Base-by-base conservation (phyloP, 352 stramenopile genomes). In the Synura sp. region DNA sequence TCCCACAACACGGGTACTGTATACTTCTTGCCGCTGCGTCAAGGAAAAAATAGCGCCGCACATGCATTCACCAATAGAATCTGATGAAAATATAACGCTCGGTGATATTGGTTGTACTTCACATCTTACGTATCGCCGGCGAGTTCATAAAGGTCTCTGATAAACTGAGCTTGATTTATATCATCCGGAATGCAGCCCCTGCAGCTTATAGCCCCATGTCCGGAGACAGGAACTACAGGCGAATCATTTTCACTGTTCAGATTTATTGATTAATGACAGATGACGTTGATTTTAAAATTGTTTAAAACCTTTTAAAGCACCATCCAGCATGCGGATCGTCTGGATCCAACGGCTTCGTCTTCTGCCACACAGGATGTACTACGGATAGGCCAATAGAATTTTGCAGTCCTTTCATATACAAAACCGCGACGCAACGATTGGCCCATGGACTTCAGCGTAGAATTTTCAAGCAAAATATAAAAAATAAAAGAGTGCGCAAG, bases 341-440 rank as follows among this genome's bases (percentile, higher is more conserved):
- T 0, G 85, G 80, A 80, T 91, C 84, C 79, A 95, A 88, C 0
- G 82, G 86, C 32, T 85, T 86, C 33, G 90, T 95, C 19, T 79
- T 77, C 69, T 81, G 82, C 81, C 89, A 92, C 2, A 87, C 85
- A 0, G 86, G 87, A 34, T 89, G 83, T 73, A 97, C 92, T 55
- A 97, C 85, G 15, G 92, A 95, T 31, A 97, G 83, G 0, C 88
- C 89, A 79, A 99, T 95, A 78, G 93, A 85, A 80, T 98, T 87
- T 80, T 98, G 86, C 32, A 99, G 84, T 0, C 93, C 94, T 84
- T 98, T 98, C 41, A 98, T 80, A 14, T 91, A 85, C 57, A 95
- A 83, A 55, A 93, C 90, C 33, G 93, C 88, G 15, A 96, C 80
- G 67, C 86, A 91, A 29, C 88, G 53, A 78, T 88, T 85, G 0